Base-by-base conservation (phyloP, 257 asterid genomes). In the Solanum stenotomum region DNA sequence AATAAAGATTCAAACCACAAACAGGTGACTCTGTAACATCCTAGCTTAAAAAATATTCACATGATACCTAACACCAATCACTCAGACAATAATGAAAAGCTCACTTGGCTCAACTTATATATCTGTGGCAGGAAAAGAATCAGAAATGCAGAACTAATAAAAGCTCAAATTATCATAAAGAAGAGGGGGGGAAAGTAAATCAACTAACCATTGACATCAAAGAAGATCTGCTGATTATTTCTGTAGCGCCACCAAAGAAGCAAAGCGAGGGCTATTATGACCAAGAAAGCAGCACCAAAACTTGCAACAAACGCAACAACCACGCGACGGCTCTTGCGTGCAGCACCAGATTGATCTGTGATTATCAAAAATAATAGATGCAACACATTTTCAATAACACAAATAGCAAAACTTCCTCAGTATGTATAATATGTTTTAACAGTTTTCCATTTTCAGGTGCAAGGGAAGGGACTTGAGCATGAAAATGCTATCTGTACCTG, bases 161-260 rank as follows among this genome's bases (percentile, higher is more conserved):
- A 77, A 52, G 85, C 25, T 79, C 25, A 14, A 79, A 23, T 37
- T 52, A 52, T 23, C 52, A 20, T 42, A 71, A 38, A 33, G 29
- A 65, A 70, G 67, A 35, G 13, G 84, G 76, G 33, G 5, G 6
- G 11, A 56, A 49, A 71, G 18, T 37, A 18, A 75, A 56, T 23
- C 14, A 90, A 74, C 95, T 89, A 85, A 97, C 99, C 99, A 78
- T 96, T 95, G 42, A 96, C 95, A 86, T 97, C 99, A 74, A 97
- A 97, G 94, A 95, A 96, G 84, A 97, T 95, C 93, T 97, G 99
- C 93, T 94, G 95, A 91, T 96, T 96, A 85, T 88, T 94, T 85
- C 96, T 91, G 89, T 94, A 94, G 63, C 96, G 94, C 98, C 94
- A 92, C 99, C 98, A 96, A 42, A 94, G 86, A 29, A 94, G 91